Evolutionary conservation across 805 yeast species (phyloP), one percentile per base, ranked within the genome.

Genomic region (Starmera dryadoides): DNA sequence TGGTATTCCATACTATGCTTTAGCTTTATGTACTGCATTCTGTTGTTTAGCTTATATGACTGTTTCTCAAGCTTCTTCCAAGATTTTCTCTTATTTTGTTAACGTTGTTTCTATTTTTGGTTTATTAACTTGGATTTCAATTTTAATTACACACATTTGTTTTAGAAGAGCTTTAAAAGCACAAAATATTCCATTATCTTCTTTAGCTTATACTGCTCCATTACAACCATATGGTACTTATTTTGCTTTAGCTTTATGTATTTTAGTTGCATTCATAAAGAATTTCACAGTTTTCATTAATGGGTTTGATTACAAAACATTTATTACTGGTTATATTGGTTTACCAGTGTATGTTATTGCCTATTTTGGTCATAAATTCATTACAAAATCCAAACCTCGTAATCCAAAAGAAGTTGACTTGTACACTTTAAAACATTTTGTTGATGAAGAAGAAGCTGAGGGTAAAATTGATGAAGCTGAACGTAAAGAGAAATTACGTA

Each of bases 241-340:
- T 51, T 43, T 78, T 48, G 77, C 87, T 1, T 59, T 84, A 37
- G 50, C 55, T 30, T 54, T 78, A 45, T 78, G 85, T 58, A 41
- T 62, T 38, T 39, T 82, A 38, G 66, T 84, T 43, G 69, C 80
- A 9, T 50, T 84, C 35, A 74, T 79, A 56, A 84, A 84, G 62
- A 81, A 81, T 49, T 82, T 81, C 58, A 77, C 86, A 1, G 88
- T 77, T 3, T 84, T 84, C 65, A 64, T 84, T 47, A 77, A 77
- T 37, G 62, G 58, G 14, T 79, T 83, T 56, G 72, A 74, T 46
- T 79, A 78, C 62, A 75, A 77, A 59, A 67, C 68, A 16, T 85
- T 85, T 55, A 80, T 84, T 53, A 81, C 91, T 26, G 88, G 89
- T 34, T 83, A 84, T 62, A 79, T 84, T 51, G 84, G 85, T 23